phyloP scores from a whole-genome alignment of 345 rosid species.

The Turnera subulata region DNA sequence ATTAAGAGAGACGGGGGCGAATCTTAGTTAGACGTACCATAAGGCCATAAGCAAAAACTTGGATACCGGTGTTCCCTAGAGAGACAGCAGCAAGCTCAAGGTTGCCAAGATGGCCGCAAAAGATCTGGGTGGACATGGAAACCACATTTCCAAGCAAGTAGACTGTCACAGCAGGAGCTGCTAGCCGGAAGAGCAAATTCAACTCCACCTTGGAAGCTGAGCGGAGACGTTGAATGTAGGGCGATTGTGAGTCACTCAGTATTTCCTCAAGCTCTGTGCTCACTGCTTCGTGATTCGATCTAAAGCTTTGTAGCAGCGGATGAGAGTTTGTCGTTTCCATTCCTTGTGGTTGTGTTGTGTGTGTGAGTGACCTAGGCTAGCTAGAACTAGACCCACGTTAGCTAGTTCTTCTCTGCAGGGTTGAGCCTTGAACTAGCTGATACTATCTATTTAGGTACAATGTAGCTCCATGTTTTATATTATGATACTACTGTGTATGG shows the following conservation, averaged over 20 bases:
- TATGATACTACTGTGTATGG: too few species aligned
- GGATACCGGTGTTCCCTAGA: constrained; percentile 25
- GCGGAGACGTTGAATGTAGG: constrained; percentile 31
- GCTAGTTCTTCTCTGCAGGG: too few species aligned
- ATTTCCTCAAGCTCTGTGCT: constrained; percentile 46
- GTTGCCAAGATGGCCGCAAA: constrained; percentile 23
- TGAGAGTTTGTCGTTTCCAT: too few species aligned
- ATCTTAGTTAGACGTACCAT: too few species aligned
- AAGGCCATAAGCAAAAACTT: constrained; percentile 21
- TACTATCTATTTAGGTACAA: too few species aligned
- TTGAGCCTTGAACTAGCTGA: too few species aligned
- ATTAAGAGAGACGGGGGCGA: neutral
- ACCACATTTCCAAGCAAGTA: constrained; percentile 21
- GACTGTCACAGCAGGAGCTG: constrained; percentile 19
- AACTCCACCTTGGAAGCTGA: constrained; percentile 54
- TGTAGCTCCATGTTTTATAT: too few species aligned
- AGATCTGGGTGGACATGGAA: constrained; percentile 23
- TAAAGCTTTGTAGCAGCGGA: neutral
- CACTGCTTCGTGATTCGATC: constrained; percentile 10
- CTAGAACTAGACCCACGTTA: too few species aligned
- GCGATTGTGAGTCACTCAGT: constrained; percentile 28
- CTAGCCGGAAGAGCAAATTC: constrained; percentile 14
- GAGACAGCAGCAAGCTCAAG: constrained; percentile 26
- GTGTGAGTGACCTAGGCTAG: too few species aligned
- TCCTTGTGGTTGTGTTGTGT: too few species aligned